Evolutionary conservation across 2,329 filamentous ascomycete genomes (phyloP).

Genomic region (Aspergillus proliferans): DNA sequence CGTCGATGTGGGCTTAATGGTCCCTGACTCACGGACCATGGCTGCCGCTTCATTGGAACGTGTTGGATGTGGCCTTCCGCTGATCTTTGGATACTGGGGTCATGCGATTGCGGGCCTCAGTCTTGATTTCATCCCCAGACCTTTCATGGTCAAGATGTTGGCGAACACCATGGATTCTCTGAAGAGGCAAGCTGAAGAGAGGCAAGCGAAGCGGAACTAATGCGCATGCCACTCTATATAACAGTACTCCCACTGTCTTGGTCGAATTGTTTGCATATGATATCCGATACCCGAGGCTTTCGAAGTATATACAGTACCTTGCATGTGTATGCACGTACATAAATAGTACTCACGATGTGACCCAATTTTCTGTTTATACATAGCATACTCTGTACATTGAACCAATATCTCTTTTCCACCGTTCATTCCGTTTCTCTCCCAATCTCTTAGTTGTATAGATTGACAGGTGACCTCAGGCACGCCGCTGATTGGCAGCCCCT

Average conservation of each 20-base stretch:
- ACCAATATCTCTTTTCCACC: not conserved
- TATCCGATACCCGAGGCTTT: not conserved
- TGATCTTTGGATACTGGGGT: slow-evolving; percentile 27
- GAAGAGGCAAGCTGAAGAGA: not conserved
- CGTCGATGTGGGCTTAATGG: slow-evolving; percentile 16
- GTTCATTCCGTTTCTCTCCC: not conserved
- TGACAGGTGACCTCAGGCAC: not conserved
- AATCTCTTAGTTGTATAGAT: not conserved
- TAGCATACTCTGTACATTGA: not conserved
- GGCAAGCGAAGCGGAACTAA: slow-evolving; percentile 2
- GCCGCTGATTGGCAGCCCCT: not conserved
- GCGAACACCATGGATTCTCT: not conserved
- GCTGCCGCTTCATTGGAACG: slow-evolving; percentile 28
- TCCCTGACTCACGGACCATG: slow-evolving; percentile 22
- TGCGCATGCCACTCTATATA: not conserved
- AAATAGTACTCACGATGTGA: too few species aligned
- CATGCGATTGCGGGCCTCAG: slow-evolving; percentile 15
- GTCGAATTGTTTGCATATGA: not conserved
- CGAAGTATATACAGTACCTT: not conserved
- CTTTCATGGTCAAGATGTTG: not conserved
- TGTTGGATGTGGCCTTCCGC: slow-evolving; percentile 28
- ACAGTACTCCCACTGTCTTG: too few species aligned
- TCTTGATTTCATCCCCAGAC: slow-evolving; percentile 1
- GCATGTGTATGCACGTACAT: not conserved
- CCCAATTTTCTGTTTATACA: not conserved